Evolutionary conservation across 169 alveolate species (phyloP).

Genomic region (Cryptosporidium xiaoi): DNA sequence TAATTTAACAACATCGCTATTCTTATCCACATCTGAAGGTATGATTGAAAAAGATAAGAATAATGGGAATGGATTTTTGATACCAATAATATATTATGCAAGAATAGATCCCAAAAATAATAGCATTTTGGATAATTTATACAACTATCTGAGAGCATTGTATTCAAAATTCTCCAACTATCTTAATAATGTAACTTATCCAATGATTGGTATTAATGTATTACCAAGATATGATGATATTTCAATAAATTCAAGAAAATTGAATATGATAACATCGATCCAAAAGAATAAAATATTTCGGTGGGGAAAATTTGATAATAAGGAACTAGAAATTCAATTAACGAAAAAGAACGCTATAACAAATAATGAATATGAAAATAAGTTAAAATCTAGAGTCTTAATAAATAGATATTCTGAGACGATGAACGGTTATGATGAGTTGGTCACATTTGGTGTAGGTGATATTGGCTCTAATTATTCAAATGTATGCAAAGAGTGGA

Average conservation of each 20-base stretch:
- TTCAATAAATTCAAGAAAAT: conserved; percentile 35
- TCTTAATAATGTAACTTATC: conserved; percentile 26
- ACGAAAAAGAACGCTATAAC: not conserved
- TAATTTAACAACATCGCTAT: not conserved
- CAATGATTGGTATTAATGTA: conserved; percentile 46
- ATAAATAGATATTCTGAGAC: conserved; percentile 37
- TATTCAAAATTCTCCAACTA: conserved; percentile 10
- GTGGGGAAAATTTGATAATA: not conserved
- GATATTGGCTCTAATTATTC: not conserved
- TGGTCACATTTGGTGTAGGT: conserved; percentile 27
- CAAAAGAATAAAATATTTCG: conserved; percentile 24
- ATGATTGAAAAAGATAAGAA: conserved; percentile 15
- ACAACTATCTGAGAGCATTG: not conserved
- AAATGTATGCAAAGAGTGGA: conserved; percentile 33
- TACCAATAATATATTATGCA: conserved; percentile 46
- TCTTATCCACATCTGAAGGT: conserved; percentile 41
- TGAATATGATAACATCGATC: not conserved
- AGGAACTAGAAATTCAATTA: not conserved
- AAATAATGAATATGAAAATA: not conserved
- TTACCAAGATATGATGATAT: conserved; percentile 63
- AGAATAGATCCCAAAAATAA: conserved; percentile 19
- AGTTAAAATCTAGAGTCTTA: conserved; percentile 4
- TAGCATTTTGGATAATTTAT: conserved; percentile 19
- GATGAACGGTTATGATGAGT: conserved; percentile 36
- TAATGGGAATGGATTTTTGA: conserved; percentile 31